phyloP scores from a whole-genome alignment of 768 basidiomycete species.

The Serendipita indica region DNA sequence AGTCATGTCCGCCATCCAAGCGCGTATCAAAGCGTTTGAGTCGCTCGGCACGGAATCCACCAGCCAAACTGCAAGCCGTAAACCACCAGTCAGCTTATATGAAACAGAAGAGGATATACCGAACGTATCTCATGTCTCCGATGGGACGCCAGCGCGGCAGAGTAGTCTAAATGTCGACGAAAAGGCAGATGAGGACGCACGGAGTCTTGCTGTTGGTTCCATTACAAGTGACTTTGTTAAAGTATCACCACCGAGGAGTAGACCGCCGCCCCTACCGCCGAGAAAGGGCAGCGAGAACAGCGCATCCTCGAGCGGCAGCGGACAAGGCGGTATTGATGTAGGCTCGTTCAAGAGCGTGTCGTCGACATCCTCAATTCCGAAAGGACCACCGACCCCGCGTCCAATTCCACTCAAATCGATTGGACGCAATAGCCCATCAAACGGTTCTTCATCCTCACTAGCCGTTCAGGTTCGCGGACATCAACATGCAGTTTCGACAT shows the following conservation, averaged over 20 bases:
- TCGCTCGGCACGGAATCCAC: not conserved
- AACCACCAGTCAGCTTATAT: not conserved
- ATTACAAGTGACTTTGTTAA: constrained; percentile 4
- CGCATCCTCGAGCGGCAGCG: not conserved
- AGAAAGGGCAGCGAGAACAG: not conserved
- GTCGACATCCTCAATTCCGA: not conserved
- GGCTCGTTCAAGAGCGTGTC: not conserved
- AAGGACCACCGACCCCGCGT: not conserved
- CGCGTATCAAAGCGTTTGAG: constrained; percentile 3
- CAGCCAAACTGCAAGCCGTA: not conserved
- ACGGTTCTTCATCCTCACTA: not conserved
- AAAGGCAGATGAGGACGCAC: not conserved
- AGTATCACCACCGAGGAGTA: constrained; percentile 1
- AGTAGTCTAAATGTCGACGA: not conserved
- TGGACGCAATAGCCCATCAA: not conserved
- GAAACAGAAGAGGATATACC: not conserved
- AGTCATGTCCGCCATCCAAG: constrained; percentile 8
- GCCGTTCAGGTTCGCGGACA: constrained; percentile 27
- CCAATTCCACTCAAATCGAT: not conserved
- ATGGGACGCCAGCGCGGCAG: not conserved
- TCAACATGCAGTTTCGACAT: constrained; percentile 52
- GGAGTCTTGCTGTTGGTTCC: constrained; percentile 3
- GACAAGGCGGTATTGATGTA: not conserved
- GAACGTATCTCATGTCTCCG: not conserved
- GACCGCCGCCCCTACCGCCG: not conserved